These are phyloP conservation scores for Coleophoma eucalyptorum DNA, from an alignment of 2,329 filamentous ascomycete species.

Conservation along the genomic window DNA sequence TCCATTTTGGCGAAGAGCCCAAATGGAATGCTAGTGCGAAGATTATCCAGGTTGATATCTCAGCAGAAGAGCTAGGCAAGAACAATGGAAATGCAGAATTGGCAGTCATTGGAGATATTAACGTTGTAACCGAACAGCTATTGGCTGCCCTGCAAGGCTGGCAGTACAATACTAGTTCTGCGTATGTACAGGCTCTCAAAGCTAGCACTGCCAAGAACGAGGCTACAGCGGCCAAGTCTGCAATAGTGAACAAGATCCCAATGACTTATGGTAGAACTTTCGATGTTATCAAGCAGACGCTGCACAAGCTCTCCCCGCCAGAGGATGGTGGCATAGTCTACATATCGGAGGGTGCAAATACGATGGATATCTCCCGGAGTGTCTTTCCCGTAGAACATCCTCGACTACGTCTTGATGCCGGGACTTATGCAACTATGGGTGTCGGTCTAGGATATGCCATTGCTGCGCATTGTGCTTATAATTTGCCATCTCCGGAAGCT, in stretches of 20 bases:
- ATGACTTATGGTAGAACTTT: constrained; percentile 49
- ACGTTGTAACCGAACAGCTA: constrained; percentile 43
- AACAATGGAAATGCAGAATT: constrained; percentile 43
- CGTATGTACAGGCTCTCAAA: constrained; percentile 29
- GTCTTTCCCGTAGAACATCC: constrained; percentile 50
- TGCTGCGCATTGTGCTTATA: constrained; percentile 52
- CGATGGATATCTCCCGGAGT: constrained; percentile 56
- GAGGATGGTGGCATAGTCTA: constrained; percentile 47
- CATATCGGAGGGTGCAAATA: constrained; percentile 54
- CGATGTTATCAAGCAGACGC: constrained; percentile 44
- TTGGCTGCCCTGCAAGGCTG: constrained; percentile 35
- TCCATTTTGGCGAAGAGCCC: constrained; percentile 50
- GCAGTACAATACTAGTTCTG: constrained; percentile 34
- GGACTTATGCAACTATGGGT: constrained; percentile 57
- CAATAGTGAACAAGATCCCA: constrained; percentile 33
- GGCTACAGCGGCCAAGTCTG: constrained; percentile 36
- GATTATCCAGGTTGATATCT: constrained; percentile 52
- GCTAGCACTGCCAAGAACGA: constrained; percentile 41
- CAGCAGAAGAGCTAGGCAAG: constrained; percentile 47
- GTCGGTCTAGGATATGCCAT: constrained; percentile 53
- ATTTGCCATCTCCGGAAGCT: constrained; percentile 34
- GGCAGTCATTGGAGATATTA: constrained; percentile 47
- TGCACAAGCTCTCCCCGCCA: constrained; percentile 40
- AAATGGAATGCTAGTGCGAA: constrained; percentile 47
- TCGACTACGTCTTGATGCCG: constrained; percentile 51